These are phyloP conservation scores for Phaeosphaeria sp. DNA, from an alignment of 2,329 filamentous ascomycete genomes.

Conservation along the genomic window DNA sequence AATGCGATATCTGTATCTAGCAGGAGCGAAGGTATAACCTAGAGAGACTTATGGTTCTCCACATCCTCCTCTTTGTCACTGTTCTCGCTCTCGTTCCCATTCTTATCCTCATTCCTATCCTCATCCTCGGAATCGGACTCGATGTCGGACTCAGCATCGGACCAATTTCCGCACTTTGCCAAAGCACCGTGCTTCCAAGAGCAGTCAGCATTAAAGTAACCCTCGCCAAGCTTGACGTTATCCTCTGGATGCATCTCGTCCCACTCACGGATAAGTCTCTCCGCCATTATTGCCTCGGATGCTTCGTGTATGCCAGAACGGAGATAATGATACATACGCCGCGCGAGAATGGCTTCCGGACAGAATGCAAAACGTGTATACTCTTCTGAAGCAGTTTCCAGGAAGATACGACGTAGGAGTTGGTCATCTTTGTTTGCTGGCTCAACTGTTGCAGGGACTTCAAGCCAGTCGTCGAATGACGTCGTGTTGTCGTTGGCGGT, in stretches of 20 bases:
- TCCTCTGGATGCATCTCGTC: conserved; percentile 14
- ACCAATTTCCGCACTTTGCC: background rate
- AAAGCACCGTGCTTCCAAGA: background rate
- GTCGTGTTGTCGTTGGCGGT: conserved; percentile 9
- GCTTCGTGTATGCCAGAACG: conserved; percentile 1
- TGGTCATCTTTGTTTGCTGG: conserved; percentile 8
- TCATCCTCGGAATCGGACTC: too few species aligned
- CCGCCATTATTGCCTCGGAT: conserved; percentile 1
- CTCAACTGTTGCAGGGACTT: conserved; percentile 21
- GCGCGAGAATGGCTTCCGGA: conserved; percentile 25
- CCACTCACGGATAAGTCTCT: conserved; percentile 11
- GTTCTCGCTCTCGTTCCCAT: too few species aligned
- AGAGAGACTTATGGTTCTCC: too few species aligned
- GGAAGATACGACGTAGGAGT: conserved; percentile 35
- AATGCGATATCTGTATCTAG: too few species aligned
- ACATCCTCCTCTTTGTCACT: too few species aligned
- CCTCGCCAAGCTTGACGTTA: background rate
- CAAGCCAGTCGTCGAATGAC: conserved; percentile 14
- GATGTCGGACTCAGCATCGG: too few species aligned
- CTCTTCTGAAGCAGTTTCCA: conserved; percentile 29
- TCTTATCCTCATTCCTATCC: too few species aligned
- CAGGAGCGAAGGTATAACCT: too few species aligned
- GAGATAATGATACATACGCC: conserved; percentile 15
- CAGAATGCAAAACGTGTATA: conserved; percentile 32
- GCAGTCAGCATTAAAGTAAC: background rate